Evolutionary conservation across 306 rosid species (phyloP).

Genomic region (Crataegus laevigata): DNA sequence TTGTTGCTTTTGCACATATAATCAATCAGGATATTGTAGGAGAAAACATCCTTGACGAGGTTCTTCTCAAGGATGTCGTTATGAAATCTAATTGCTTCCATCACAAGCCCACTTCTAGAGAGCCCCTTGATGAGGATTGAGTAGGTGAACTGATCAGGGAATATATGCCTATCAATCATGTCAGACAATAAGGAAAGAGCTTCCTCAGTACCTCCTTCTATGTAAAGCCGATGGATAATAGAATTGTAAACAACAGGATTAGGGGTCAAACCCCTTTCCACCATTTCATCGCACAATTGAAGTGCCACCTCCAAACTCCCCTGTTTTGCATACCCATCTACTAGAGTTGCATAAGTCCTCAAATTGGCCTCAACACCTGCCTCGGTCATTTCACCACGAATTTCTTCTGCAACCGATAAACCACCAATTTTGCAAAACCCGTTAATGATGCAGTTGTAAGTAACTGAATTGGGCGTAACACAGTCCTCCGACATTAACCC

Average conservation of each 20-base stretch:
- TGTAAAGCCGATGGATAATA: constrained; percentile 43
- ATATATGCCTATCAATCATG: constrained; percentile 35
- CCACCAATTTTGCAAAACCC: constrained; percentile 47
- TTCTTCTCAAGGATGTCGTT: constrained; percentile 18
- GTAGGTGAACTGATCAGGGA: constrained; percentile 46
- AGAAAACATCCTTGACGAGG: constrained; percentile 27
- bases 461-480: constrained; percentile 34
- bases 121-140: constrained; percentile 48
- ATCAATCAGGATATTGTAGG: constrained; percentile 43
- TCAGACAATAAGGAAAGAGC: constrained; percentile 41
- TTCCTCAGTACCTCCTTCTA: constrained; percentile 36
- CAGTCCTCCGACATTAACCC: constrained; percentile 24
- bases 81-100: constrained; percentile 37
- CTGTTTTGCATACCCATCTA: constrained; percentile 43
- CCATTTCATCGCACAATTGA: constrained; percentile 44
- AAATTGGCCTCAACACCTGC: constrained; percentile 27
- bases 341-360: constrained; percentile 45
- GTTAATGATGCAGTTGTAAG: constrained; percentile 44
- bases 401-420: constrained; percentile 32
- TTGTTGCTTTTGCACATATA: constrained; percentile 32
- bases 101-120: constrained; percentile 36
- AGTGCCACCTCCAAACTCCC: constrained; percentile 51
- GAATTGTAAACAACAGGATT: constrained; percentile 45
- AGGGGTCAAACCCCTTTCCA: constrained; percentile 41
- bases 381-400: constrained; percentile 31